Conservation (phyloP, 2,329 filamentous ascomycete genomes). For the Bipolaris victoriae region DNA sequence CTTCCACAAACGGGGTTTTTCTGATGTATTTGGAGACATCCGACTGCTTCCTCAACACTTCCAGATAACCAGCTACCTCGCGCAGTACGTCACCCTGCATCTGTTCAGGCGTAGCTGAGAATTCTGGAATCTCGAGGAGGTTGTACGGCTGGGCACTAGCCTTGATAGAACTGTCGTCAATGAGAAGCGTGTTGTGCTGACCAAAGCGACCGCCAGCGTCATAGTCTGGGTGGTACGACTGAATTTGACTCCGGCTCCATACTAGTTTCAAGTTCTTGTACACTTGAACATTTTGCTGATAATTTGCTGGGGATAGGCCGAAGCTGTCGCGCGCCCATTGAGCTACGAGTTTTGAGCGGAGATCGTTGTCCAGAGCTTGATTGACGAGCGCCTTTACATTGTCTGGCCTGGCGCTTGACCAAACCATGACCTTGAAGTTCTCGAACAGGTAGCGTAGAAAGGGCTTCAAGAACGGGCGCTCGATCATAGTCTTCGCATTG, state of each 20-base stretch:
- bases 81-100: slow-evolving; percentile 54
- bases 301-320: slow-evolving; percentile 69
- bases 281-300: slow-evolving; percentile 74
- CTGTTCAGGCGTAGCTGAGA: slow-evolving; percentile 57
- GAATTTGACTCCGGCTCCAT: slow-evolving; percentile 64
- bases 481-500: slow-evolving; percentile 59
- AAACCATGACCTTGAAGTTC: slow-evolving; percentile 82
- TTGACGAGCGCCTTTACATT: slow-evolving; percentile 75
- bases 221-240: slow-evolving; percentile 51
- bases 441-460: slow-evolving; percentile 78
- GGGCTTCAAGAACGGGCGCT: slow-evolving; percentile 68
- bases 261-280: slow-evolving; percentile 83
- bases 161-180: slow-evolving; percentile 86
- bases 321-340: slow-evolving; percentile 82
- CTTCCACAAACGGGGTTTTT: slow-evolving; percentile 36
- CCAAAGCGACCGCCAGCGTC: slow-evolving; percentile 63
- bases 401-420: slow-evolving; percentile 80
- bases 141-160: slow-evolving; percentile 84
- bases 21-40: slow-evolving; percentile 70
- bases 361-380: slow-evolving; percentile 64
- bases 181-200: slow-evolving; percentile 84
- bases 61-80: slow-evolving; percentile 60
- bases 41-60: slow-evolving; percentile 56
- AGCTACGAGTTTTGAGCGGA: slow-evolving; percentile 65
- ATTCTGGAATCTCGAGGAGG: slow-evolving; percentile 80